Percentiles rank a stretch among this genome's conserved stretches.
Conservation (phyloP, 2,329 filamentous ascomycete genomes). For the Paecilomyces sp. region DNA sequence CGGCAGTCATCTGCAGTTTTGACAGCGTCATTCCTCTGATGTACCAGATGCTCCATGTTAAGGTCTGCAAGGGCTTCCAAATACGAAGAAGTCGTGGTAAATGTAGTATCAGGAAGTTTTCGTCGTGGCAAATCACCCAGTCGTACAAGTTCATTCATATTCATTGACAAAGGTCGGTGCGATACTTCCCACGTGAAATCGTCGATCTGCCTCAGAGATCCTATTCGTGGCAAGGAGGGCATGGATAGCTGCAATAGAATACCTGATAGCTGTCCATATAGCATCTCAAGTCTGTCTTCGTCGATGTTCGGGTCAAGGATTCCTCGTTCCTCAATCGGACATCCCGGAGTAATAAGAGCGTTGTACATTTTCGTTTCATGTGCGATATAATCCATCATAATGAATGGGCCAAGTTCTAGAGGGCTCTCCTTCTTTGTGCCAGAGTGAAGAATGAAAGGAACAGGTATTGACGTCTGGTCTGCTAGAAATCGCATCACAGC, state of each 20-base stretch:
- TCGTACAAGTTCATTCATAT: conserved; percentile 26
- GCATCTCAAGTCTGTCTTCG: conserved; percentile 20
- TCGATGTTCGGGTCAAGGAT: conserved; percentile 24
- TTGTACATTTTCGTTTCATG: conserved; percentile 9
- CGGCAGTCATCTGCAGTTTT: not conserved
- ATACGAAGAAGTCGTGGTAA: conserved; percentile 23
- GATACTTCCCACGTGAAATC: conserved; percentile 20
- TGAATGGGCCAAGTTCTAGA: conserved; percentile 15
- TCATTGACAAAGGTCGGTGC: conserved; percentile 28
- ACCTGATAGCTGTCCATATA: conserved; percentile 31
- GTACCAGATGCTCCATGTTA: conserved; percentile 29
- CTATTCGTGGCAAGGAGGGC: conserved; percentile 16
- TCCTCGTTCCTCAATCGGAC: conserved; percentile 13
- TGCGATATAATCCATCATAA: conserved; percentile 18
- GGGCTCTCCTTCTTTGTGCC: conserved; percentile 7
- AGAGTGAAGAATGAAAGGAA: conserved; percentile 8
- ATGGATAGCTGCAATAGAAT: conserved; percentile 28
- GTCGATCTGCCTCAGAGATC: not conserved
- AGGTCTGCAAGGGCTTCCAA: conserved; percentile 29
- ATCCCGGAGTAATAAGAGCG: conserved; percentile 16
- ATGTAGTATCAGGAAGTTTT: conserved; percentile 2
- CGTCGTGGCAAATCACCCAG: not conserved
- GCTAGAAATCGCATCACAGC: conserved; percentile 10
- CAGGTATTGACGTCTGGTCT: conserved; percentile 10
- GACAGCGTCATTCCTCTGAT: conserved; percentile 28